Evolutionary conservation across 306 rosid genomes (phyloP), one percentile per base, ranked within the genome.

Genomic region (Vigna hirtella): DNA sequence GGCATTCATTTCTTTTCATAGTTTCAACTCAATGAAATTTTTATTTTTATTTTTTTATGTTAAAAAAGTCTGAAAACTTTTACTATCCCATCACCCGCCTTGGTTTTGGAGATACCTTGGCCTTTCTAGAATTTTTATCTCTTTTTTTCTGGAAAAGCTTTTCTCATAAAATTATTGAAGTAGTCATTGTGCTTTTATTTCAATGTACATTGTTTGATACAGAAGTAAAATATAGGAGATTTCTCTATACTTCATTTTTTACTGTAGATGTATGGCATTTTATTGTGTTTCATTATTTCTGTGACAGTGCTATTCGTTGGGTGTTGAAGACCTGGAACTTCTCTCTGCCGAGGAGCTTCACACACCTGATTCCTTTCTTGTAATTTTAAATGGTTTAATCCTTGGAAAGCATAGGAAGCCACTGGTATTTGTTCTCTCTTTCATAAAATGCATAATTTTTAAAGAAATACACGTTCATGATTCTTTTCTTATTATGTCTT

Each of bases 351-450:
- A 94, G 77, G 98, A 94, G 86, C 93, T 94, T 80, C 98, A 94
- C 77, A 74, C 95, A 36, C 93, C 95, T 36, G 83, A 87, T 85
- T 94, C 98, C 14, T 94, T 87, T 87, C 96, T 94, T 43, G 95
- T 94, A 70, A 82, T 92, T 70, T 92, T 90, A 70, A 94, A 94
- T 76, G 98, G 98, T 77, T 81, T 87, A 77, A 92, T 92, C 72
- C 94, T 94, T 81, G 98, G 98, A 70, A 94, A 92, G 88, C 98
- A 94, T 85, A 84, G 88, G 83, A 92, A 83, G 83, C 97, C 98
- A 38, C 91, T 85, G 98, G 98, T 93, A 81, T 55, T 75, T 24
- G 45, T 70, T 36, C 16, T 15, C 50, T 51, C 40, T 69, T 70
- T 42, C n/a, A 55, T 72, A 38, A 66, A 57, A 72, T 66, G 52